These are phyloP conservation scores for Paxillus involutus DNA, from an alignment of 768 basidiomycete genomes.

Conservation along the genomic window DNA sequence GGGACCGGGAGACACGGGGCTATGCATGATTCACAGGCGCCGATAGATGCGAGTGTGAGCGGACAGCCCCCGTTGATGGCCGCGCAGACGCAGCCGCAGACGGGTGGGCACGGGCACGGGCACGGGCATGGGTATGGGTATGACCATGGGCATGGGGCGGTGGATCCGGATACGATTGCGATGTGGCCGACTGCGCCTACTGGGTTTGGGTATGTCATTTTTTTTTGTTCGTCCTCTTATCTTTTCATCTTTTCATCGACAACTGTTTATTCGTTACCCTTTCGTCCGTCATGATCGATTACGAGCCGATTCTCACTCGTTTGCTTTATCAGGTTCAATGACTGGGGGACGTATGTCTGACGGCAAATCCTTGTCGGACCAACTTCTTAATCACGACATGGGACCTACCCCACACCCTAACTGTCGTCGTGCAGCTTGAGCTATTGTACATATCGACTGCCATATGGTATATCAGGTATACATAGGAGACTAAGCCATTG, in stretches of 20 bases:
- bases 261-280: too few species aligned
- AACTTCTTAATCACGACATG: background rate
- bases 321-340: constrained; percentile 28
- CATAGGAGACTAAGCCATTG: too few species aligned
- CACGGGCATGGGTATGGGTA: too few species aligned
- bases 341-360: constrained; percentile 41
- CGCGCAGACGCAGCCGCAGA: background rate
- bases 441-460: too few species aligned
- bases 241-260: too few species aligned
- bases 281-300: background rate
- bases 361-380: constrained; percentile 11
- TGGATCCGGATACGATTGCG: constrained; percentile 51
- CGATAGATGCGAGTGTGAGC: background rate
- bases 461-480: too few species aligned
- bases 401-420: too few species aligned
- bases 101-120: background rate
- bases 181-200: constrained; percentile 66
- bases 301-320: background rate
- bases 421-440: too few species aligned
- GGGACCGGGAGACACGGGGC: background rate
- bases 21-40: too few species aligned
- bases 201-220: constrained; percentile 53
- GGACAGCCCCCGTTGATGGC: background rate
- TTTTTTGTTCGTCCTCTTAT: background rate
- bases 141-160: constrained; percentile 5